A percentile compares a stretch with the other conserved stretches of the same genome.
Evolutionary conservation across 2,329 filamentous ascomycete species (phyloP).

Genomic region (Aspergillus sp.): DNA sequence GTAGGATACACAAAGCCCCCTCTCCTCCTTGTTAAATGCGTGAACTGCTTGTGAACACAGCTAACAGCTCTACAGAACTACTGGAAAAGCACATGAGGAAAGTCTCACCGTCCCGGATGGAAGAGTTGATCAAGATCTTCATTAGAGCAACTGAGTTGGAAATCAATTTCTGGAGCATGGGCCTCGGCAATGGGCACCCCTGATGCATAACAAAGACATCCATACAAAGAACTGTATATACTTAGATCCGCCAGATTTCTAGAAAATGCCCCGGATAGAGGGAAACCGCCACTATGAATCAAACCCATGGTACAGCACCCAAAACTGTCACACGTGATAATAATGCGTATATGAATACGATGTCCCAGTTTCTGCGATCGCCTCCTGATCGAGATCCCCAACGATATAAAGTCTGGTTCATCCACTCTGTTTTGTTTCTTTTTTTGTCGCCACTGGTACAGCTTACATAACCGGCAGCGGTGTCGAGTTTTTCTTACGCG

Average conservation of each 20-base stretch:
- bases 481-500: slow-evolving; percentile 12
- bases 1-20: slow-evolving; percentile 46
- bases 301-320: background rate
- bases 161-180: slow-evolving; percentile 74
- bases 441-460: slow-evolving; percentile 1
- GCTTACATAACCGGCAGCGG: slow-evolving; percentile 12
- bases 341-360: no score
- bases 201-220: background rate
- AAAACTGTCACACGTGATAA: background rate
- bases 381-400: background rate
- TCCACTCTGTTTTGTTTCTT: background rate
- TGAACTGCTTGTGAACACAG: background rate
- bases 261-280: background rate
- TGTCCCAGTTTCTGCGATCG: background rate
- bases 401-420: background rate
- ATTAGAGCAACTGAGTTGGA: slow-evolving; percentile 82
- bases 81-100: slow-evolving; percentile 73
- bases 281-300: background rate
- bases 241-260: background rate
- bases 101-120: slow-evolving; percentile 72
- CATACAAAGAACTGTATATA: background rate
- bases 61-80: slow-evolving; percentile 52
- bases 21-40: background rate
- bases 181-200: slow-evolving; percentile 33
- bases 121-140: slow-evolving; percentile 82